phyloP scores from a whole-genome alignment of 805 yeast genomes.

The Barnettozyma sucrosica region DNA sequence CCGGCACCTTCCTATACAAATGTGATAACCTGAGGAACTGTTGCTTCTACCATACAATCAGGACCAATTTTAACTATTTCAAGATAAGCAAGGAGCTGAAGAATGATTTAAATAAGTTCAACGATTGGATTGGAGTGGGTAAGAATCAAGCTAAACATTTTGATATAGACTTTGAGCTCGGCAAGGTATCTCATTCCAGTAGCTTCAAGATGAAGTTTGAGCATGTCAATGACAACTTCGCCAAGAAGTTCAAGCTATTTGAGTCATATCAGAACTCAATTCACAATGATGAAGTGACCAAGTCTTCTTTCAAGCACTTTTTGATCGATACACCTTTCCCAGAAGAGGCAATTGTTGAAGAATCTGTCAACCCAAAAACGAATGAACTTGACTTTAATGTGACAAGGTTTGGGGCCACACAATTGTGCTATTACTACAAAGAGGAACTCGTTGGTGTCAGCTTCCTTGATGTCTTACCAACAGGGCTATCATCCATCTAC shows the following conservation, averaged over 20 bases:
- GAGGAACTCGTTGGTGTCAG: conserved; percentile 65
- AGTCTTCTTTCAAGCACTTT: conserved; percentile 52
- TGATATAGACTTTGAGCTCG: conserved; percentile 31
- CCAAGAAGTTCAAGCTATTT: conserved; percentile 58
- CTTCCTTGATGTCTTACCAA: conserved; percentile 70
- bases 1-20: conserved; percentile 62
- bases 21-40: conserved; percentile 70
- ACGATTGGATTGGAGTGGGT: conserved; percentile 11
- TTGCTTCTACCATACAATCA: conserved; percentile 72
- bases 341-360: conserved; percentile 11
- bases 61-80: conserved; percentile 47
- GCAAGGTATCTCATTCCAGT: conserved; percentile 19
- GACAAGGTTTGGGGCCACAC: conserved; percentile 52
- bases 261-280: conserved; percentile 64
- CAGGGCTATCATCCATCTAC: conserved; percentile 76
- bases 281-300: conserved; percentile 55
- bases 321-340: conserved; percentile 64
- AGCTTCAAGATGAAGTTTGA: conserved; percentile 43
- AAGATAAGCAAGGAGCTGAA: conserved; percentile 60
- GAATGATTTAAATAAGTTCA: conserved; percentile 57
- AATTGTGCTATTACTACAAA: conserved; percentile 70
- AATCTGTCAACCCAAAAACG: not conserved
- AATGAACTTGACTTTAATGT: conserved; percentile 10
- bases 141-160: conserved; percentile 16
- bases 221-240: conserved; percentile 38